Conservation (phyloP, 805 yeast species). For the Myxozyma mucilagina region DNA sequence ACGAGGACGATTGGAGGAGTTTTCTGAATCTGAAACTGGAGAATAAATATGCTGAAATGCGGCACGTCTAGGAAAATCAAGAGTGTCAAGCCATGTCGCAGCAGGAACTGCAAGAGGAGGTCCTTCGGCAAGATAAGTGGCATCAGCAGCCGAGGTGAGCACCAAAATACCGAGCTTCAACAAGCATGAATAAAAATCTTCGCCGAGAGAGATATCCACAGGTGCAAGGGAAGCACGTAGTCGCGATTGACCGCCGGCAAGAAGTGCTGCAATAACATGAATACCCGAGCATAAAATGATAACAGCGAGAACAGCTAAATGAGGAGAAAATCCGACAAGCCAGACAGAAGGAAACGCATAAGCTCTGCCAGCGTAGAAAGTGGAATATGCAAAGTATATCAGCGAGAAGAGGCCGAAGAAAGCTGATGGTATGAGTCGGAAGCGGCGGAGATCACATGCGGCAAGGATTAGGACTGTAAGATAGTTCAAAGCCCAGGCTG, state of each 20-base stretch:
- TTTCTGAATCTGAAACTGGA: constrained; percentile 1
- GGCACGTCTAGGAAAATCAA: constrained; percentile 39
- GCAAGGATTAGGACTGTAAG: constrained; percentile 64
- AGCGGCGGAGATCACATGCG: constrained; percentile 46
- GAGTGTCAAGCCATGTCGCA: constrained; percentile 51
- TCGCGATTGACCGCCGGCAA: constrained; percentile 51
- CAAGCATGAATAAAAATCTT: constrained; percentile 67
- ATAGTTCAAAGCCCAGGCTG: constrained; percentile 61
- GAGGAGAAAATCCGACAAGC: constrained; percentile 65
- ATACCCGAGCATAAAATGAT: constrained; percentile 54
- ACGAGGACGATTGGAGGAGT: too few relatives aligned
- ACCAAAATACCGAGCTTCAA: constrained; percentile 62
- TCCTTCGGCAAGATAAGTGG: constrained; percentile 63
- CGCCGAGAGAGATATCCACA: constrained; percentile 45
- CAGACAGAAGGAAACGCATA: constrained; percentile 56
- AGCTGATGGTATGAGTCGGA: constrained; percentile 59
- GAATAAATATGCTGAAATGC: constrained; percentile 24
- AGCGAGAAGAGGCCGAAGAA: constrained; percentile 57
- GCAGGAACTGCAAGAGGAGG: constrained; percentile 50
- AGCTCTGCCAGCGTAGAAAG: constrained; percentile 47
- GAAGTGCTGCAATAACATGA: constrained; percentile 58
- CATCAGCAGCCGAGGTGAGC: constrained; percentile 64
- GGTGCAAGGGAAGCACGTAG: constrained; percentile 43
- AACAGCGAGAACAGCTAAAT: constrained; percentile 54
- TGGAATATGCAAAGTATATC: constrained; percentile 47